Evolutionary conservation across 345 rosid species (phyloP).

Genomic region (Acer campestre): DNA sequence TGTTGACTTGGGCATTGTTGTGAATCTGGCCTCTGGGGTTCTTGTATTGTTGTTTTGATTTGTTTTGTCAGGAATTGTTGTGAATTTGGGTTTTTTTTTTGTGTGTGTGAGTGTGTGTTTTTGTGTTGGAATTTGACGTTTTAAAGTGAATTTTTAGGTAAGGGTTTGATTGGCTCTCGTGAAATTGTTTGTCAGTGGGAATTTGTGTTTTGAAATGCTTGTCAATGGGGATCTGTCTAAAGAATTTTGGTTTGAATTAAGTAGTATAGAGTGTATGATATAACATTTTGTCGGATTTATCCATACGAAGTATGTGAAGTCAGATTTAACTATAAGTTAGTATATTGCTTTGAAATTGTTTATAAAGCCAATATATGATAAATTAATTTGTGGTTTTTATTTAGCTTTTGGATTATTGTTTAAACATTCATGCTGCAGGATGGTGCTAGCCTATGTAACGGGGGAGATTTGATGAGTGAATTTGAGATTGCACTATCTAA

Average conservation of each 20-base stretch:
- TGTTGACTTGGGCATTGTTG: slow-evolving; percentile 11
- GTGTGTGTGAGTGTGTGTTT: neutral
- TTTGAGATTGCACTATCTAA: slow-evolving; percentile 82
- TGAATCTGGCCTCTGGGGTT: neutral
- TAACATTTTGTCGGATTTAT: neutral
- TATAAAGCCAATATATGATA: neutral
- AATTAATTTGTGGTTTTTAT: neutral
- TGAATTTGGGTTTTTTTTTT: slow-evolving; percentile 7
- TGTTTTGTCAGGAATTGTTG: slow-evolving; percentile 17
- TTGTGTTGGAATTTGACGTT: neutral
- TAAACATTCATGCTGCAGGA: slow-evolving; percentile 41
- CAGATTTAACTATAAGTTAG: neutral
- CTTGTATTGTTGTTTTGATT: slow-evolving; percentile 8
- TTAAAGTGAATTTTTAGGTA: neutral
- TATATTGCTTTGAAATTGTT: slow-evolving; percentile 9
- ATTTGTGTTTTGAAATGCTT: neutral
- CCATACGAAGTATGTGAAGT: neutral
- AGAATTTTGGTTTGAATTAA: neutral
- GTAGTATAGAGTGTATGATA: neutral
- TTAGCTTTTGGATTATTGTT: slow-evolving; percentile 15
- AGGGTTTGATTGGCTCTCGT: neutral
- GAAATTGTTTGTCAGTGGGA: neutral
- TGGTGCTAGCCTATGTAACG: slow-evolving; percentile 31
- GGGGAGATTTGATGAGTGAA: slow-evolving; percentile 71
- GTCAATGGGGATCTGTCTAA: neutral